Evolutionary conservation across 75 land plant species (phyloP), one percentile per base, ranked within the genome.

Genomic region (Isoetes taiwanensis): DNA sequence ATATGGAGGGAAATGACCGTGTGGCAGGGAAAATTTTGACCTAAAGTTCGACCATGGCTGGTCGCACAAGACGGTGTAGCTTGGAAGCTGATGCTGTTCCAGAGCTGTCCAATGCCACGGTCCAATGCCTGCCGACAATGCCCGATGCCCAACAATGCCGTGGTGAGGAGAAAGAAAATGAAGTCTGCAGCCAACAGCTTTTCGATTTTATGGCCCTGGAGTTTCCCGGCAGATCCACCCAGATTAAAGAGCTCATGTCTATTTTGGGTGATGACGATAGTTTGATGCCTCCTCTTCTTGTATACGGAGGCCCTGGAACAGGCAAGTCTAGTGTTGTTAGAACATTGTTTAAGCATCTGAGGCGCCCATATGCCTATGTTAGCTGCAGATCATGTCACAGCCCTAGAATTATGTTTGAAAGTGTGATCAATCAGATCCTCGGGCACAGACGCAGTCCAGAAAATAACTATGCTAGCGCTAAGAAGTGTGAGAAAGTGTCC

Each of bases 311-410:
- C 1, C 42, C 78, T 37, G 76, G 85, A 1, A 78, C 80, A 25
- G 97, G 97, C 9, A 91, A 91, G 54, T 83, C 97, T 19, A 73
- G 76, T 48, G 48, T 78, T 9, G 43, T 81, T 34, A 67, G 78
- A 25, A 73, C 78, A 32, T 27, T 65, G 2, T 74, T 91, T 34
- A 59, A 55, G 56, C 76, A 75, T 40, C 59, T 91, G 34, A 67
- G 67, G 9, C 71, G 94, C n/a, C 88, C 84, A 8, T 84, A 80
- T 61, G 84, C 85, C 17, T 91, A 86, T 56, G 61, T 70, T 0
- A 83, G 88, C 63, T 86, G 84, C 39, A 48, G 76, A 11, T 72
- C 88, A 0, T 80, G 82, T 33, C 74, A 85, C 56, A 70, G 34
- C 57, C 75, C 85, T 4, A 39, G 88, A 14, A 67, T 80, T 4